A percentile compares a stretch with the other conserved stretches of the same genome.
phyloP scores from a whole-genome alignment of 768 basidiomycete genomes.

The Russula vinacea region DNA sequence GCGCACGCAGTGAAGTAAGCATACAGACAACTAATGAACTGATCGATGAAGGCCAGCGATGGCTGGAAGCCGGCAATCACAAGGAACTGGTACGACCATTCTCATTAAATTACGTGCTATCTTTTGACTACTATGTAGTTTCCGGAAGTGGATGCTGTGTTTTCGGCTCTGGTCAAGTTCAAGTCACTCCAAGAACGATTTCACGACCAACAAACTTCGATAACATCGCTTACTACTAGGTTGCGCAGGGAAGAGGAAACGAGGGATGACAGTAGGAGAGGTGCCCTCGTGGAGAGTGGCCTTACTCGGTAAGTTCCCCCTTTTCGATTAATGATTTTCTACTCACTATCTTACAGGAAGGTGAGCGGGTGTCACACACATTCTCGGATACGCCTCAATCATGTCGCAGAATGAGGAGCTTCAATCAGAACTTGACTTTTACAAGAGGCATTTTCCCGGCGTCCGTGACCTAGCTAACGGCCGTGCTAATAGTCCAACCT shows the following conservation, averaged over 20 bases:
- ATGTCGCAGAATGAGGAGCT: slow-evolving; percentile 19
- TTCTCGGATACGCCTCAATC: slow-evolving; percentile 7
- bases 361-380: slow-evolving; percentile 9
- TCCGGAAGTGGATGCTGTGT: slow-evolving; percentile 24
- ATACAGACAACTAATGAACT: slow-evolving; percentile 41
- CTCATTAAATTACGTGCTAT: neutral
- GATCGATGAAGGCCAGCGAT: slow-evolving; percentile 48
- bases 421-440: slow-evolving; percentile 18
- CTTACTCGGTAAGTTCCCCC: slow-evolving; percentile 20
- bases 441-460: slow-evolving; percentile 19
- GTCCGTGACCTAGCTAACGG: slow-evolving; percentile 18
- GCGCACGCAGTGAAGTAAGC: slow-evolving; percentile 29
- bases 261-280: slow-evolving; percentile 20
- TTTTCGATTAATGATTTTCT: neutral
- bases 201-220: slow-evolving; percentile 12
- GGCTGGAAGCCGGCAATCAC: slow-evolving; percentile 40
- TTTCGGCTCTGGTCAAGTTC: slow-evolving; percentile 25
- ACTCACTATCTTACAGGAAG: slow-evolving; percentile 17
- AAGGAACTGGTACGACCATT: slow-evolving; percentile 20
- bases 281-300: slow-evolving; percentile 11
- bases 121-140: slow-evolving; percentile 14
- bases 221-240: neutral
- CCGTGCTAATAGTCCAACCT: slow-evolving; percentile 1
- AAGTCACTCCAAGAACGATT: slow-evolving; percentile 26
- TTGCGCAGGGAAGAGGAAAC: slow-evolving; percentile 15